These are phyloP conservation scores for Bryoerythrophyllum caledonicum DNA, from an alignment of 225 moss, liverwort and hornwort genomes.

Conservation along the genomic window DNA sequence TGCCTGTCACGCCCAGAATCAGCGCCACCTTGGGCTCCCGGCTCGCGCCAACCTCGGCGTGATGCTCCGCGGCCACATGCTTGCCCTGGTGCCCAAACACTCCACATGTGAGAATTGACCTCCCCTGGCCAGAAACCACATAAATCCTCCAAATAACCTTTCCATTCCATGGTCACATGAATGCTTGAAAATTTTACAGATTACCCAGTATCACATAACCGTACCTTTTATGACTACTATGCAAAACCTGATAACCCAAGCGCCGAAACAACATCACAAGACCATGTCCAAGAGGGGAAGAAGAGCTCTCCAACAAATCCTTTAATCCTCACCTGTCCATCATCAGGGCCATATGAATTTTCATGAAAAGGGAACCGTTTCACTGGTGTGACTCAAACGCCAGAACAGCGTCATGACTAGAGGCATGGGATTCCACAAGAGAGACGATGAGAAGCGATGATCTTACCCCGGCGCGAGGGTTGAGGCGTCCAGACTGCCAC, in stretches of 20 bases:
- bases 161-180: neutral
- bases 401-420: too few relatives aligned
- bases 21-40: constrained; percentile 38
- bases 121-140: neutral
- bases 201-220: too few relatives aligned
- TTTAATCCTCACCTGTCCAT: too few relatives aligned
- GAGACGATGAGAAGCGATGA: too few relatives aligned
- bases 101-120: neutral
- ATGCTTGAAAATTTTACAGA: neutral
- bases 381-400: neutral
- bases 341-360: too few relatives aligned
- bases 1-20: constrained; percentile 56
- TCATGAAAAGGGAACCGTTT: neutral
- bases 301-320: too few relatives aligned
- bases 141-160: neutral
- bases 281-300: too few relatives aligned
- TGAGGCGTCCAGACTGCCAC: constrained; percentile 26
- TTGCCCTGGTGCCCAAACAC: neutral
- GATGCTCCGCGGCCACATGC: constrained; percentile 9
- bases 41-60: neutral
- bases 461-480: constrained; percentile 36
- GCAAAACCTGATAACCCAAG: too few relatives aligned
- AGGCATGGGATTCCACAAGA: neutral
- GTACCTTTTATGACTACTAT: too few relatives aligned
- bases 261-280: too few relatives aligned